Percentiles rank a stretch among this genome's conserved stretches.
Evolutionary conservation across 1,139 yeast genomes (phyloP).

Genomic region (Yamadazyma mexicana): DNA sequence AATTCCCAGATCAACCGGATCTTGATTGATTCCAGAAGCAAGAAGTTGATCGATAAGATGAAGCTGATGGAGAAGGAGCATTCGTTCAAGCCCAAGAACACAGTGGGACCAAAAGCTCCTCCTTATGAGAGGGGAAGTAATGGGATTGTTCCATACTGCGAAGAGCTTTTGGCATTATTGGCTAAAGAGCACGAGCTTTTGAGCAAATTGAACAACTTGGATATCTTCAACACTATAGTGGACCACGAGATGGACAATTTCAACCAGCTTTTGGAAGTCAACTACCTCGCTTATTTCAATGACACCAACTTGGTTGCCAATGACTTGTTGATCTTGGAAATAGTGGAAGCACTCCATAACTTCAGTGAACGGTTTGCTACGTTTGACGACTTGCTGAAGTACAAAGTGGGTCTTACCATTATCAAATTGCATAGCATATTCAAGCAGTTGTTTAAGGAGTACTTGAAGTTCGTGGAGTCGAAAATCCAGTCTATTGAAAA

Average conservation of each 20-base stretch:
- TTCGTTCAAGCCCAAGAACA: slow-evolving; percentile 11
- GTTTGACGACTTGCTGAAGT: slow-evolving; percentile 15
- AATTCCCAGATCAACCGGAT: slow-evolving; percentile 38
- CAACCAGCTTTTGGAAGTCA: slow-evolving; percentile 18
- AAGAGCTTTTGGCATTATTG: slow-evolving; percentile 50
- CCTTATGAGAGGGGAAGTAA: slow-evolving; percentile 63
- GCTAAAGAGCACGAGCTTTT: slow-evolving; percentile 49
- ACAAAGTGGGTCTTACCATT: slow-evolving; percentile 15
- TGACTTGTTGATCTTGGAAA: slow-evolving; percentile 42
- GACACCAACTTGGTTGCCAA: slow-evolving; percentile 20
- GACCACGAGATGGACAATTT: slow-evolving; percentile 25
- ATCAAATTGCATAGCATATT: slow-evolving; percentile 20
- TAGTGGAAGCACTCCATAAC: slow-evolving; percentile 30
- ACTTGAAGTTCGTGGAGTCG: slow-evolving; percentile 54
- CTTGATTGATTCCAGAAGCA: slow-evolving; percentile 48
- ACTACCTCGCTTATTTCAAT: slow-evolving; percentile 16
- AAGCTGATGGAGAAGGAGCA: slow-evolving; percentile 22
- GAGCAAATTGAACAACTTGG: slow-evolving; percentile 16
- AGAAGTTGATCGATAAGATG: slow-evolving; percentile 45
- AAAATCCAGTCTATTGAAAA: slow-evolving; percentile 44
- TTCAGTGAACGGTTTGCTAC: slow-evolving; percentile 10
- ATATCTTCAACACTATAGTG: slow-evolving; percentile 22
- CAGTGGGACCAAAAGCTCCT: slow-evolving; percentile 35
- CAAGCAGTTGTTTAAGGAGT: slow-evolving; percentile 53
- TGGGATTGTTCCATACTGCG: slow-evolving; percentile 57